Percentiles rank a stretch among this genome's conserved stretches.
Evolutionary conservation across 2,329 filamentous ascomycete genomes (phyloP).

Genomic region (Trichoderma gracile): DNA sequence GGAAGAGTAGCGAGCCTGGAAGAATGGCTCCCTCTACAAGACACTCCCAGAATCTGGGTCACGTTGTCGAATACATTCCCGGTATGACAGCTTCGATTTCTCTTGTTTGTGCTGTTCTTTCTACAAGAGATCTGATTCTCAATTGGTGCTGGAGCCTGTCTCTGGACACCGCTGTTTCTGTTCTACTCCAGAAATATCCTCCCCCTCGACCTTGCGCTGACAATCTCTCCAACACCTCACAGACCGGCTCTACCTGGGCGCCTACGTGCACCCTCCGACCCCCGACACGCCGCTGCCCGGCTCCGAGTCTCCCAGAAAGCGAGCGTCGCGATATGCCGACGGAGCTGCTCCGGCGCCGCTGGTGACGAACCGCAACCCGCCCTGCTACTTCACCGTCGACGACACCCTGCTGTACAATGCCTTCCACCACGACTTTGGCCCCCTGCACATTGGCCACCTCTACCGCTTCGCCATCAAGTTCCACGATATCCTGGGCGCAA

Average conservation of each 20-base stretch:
- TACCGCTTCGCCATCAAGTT: slow-evolving; percentile 96
- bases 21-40: slow-evolving; percentile 54
- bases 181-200: neutral
- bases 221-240: slow-evolving; percentile 28
- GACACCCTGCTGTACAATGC: slow-evolving; percentile 93
- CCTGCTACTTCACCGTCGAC: slow-evolving; percentile 95
- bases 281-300: slow-evolving; percentile 86
- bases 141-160: neutral
- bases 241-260: slow-evolving; percentile 95
- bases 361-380: slow-evolving; percentile 49
- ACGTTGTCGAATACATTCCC: slow-evolving; percentile 95
- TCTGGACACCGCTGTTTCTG: neutral
- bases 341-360: slow-evolving; percentile 48
- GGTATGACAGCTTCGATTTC: slow-evolving; percentile 52
- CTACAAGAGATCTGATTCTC: neutral
- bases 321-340: slow-evolving; percentile 59
- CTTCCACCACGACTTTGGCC: slow-evolving; percentile 97
- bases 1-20: slow-evolving; percentile 10
- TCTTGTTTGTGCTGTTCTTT: neutral
- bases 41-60: slow-evolving; percentile 66
- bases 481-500: slow-evolving; percentile 89
- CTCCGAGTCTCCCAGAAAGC: slow-evolving; percentile 64
- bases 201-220: slow-evolving; percentile 30
- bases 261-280: slow-evolving; percentile 80
- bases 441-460: slow-evolving; percentile 93